A percentile compares a stretch with the other conserved stretches of the same genome.
These are phyloP conservation scores for Fusarium sp. DNA, from an alignment of 2,329 filamentous ascomycete species.

Conservation along the genomic window DNA sequence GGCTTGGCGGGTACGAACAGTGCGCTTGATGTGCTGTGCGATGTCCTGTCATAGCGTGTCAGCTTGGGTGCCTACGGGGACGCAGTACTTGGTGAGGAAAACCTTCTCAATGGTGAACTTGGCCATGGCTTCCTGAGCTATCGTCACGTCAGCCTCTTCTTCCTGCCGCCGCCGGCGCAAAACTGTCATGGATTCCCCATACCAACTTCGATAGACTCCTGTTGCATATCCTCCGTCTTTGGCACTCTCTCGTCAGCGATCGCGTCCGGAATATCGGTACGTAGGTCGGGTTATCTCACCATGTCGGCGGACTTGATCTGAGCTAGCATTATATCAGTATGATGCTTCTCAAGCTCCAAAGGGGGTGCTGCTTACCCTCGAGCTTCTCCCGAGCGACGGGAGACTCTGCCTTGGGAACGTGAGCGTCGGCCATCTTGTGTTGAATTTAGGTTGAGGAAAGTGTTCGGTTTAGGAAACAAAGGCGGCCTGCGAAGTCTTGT, in stretches of 20 bases:
- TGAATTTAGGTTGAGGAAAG: slow-evolving; percentile 7
- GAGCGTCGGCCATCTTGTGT: slow-evolving; percentile 50
- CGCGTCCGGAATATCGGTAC: slow-evolving; percentile 13
- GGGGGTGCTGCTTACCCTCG: slow-evolving; percentile 64
- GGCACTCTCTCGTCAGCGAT: slow-evolving; percentile 44
- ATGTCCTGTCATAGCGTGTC: slow-evolving; percentile 74
- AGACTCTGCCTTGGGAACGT: slow-evolving; percentile 50
- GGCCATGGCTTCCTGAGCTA: slow-evolving; percentile 70
- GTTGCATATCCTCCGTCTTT: slow-evolving; percentile 96
- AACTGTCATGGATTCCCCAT: slow-evolving; percentile 51
- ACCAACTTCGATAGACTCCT: slow-evolving; percentile 96
- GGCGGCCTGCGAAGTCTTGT: slow-evolving; percentile 12
- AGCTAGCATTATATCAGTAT: slow-evolving; percentile 61
- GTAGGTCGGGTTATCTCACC: slow-evolving; percentile 65
- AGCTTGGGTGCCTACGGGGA: slow-evolving; percentile 4
- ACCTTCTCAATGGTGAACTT: slow-evolving; percentile 72
- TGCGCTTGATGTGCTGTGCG: slow-evolving; percentile 94
- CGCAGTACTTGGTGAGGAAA: slow-evolving; percentile 15
- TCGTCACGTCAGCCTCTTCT: slow-evolving; percentile 40
- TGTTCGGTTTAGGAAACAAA: slow-evolving; percentile 21
- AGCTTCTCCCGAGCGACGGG: slow-evolving; percentile 75
- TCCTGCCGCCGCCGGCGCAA: slow-evolving; percentile 1
- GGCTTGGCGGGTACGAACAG: slow-evolving; percentile 60
- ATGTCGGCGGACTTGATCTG: slow-evolving; percentile 99
- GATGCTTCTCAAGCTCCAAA: background rate